Evolutionary conservation across 2,329 filamentous ascomycete genomes (phyloP), one percentile per base, ranked within the genome.

Genomic region (Xylaria sp.): DNA sequence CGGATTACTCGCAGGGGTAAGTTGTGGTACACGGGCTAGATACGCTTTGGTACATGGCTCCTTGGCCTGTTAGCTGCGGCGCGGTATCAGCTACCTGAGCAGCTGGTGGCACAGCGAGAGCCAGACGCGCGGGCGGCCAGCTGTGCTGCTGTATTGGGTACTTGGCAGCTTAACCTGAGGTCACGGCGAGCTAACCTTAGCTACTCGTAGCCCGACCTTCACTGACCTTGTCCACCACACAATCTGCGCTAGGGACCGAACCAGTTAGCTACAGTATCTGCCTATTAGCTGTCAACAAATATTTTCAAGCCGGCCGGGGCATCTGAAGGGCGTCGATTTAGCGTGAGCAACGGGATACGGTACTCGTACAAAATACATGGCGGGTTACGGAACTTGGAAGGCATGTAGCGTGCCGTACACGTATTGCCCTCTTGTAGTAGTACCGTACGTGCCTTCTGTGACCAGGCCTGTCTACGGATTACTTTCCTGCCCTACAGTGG

Each of bases 1-100:
- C 58, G 51, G 58, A 58, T 63, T 61, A 52, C 52, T 51, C 13
- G 61, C 63, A 63, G 63, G 63, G 63, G 18, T 30, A 30, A 30
- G 23, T 63, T 39, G 35, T 48, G 53, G 60, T 62, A 46, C 37
- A 42, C 23, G 23, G 23, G 23, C 23, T 30, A 30, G 23, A 30
- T 30, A 30, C 23, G 23, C 23, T 30, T 30, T 30, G 37, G 37
- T 42, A 63, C 61, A 61, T 61, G 48, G 23, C 23, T 30, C 23
- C 23, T 30, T 30, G 54, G 23, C 37, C 3, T 55, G 53, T 49
- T 61, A 55, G 48, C 59, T 57, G 52, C 52, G 59, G 52, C 13
- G 10, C 23, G 19, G 61, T 63, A 63, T 51, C 62, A n/a, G 42
- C 11, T 46, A 46, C 42, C 5, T 46, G 13, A n/a, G 16, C 6